Evolutionary conservation across 805 yeast genomes (phyloP), one percentile per base, ranked within the genome.

Genomic region (Vanderwaltozyma yarrowii): DNA sequence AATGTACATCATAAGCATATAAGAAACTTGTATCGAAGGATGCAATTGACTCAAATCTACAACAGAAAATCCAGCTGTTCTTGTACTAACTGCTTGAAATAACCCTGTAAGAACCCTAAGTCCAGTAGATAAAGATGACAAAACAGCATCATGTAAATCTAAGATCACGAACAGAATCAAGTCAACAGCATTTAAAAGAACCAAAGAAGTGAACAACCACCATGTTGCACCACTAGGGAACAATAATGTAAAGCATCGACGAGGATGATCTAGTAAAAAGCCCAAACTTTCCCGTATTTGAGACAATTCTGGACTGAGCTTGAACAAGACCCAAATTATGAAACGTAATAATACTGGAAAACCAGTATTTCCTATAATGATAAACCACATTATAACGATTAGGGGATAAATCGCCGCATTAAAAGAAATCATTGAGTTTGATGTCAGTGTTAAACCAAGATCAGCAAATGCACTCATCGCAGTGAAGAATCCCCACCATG

Each of bases 1-100:
- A 16, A 92, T 86, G 62, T 92, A 89, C 97, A 89, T 89, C 96
- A 89, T 89, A 42, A 89, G 72, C 76, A 86, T 71, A 58, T 89
- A 92, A 49, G 92, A 77, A 21, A 92, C 94, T 57, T 87, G 95
- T 35, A 89, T 81, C 0, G 95, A 92, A 0, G 96, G 94, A 51
- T 87, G 92, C 34, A 89, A 66, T 31, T 56, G 54, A 1, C 84
- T 62, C 23, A 89, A 58, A 53, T 80, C 76, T 21, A 88, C 73
- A 26, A 80, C 79, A 0, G 82, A 48, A 45, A 89, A 79, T 0
- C 98, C 98, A 0, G 95, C 95, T 1, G 96, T 89, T 66, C 98
- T 74, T 1, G 96, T 86, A 36, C 88, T 74, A 36, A 89, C 73
- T 1, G 96, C 88, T 59, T 89, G 97, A 57, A 78, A 92, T 25